These are phyloP conservation scores for Saccharomycopsis babjevae DNA, from an alignment of 805 yeast genomes.

Conservation along the genomic window DNA sequence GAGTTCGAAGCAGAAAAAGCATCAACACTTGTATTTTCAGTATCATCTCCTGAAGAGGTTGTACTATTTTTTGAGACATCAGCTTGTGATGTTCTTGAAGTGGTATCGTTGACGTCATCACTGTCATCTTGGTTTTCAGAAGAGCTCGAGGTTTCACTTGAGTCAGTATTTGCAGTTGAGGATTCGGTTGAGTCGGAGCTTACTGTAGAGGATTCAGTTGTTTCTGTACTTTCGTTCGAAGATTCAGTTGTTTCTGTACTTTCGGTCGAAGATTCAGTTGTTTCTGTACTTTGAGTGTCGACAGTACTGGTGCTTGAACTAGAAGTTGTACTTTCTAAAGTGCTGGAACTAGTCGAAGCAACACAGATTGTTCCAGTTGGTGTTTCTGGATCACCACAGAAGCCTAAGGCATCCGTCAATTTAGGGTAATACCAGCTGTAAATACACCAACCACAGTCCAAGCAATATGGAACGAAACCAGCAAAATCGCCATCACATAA, in stretches of 20 bases:
- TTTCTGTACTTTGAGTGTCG: not conserved
- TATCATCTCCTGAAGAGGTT: too few relatives aligned
- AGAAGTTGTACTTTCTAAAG: not conserved
- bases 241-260: not conserved
- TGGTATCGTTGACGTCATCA: not conserved
- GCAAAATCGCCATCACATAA: conserved; percentile 21
- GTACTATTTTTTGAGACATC: too few relatives aligned
- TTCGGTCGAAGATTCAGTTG: not conserved
- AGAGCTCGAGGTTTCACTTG: too few relatives aligned
- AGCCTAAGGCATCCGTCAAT: conserved; percentile 24
- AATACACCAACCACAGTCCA: conserved; percentile 32
- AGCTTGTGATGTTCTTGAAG: not conserved
- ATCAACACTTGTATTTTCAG: not conserved
- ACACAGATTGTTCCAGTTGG: conserved; percentile 28
- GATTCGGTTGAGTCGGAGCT: not conserved
- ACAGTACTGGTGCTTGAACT: not conserved
- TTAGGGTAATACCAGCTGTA: conserved; percentile 27
- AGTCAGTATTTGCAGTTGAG: not conserved
- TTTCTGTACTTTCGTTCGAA: not conserved
- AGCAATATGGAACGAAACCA: conserved; percentile 23
- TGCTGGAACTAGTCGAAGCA: conserved; percentile 15
- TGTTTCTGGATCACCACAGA: conserved; percentile 23
- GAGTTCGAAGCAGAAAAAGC: not conserved
- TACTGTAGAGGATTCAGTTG: not conserved
- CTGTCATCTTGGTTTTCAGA: not conserved